Evolutionary conservation across 441 rosid species (phyloP).

Genomic region (Erodium moschatum): DNA sequence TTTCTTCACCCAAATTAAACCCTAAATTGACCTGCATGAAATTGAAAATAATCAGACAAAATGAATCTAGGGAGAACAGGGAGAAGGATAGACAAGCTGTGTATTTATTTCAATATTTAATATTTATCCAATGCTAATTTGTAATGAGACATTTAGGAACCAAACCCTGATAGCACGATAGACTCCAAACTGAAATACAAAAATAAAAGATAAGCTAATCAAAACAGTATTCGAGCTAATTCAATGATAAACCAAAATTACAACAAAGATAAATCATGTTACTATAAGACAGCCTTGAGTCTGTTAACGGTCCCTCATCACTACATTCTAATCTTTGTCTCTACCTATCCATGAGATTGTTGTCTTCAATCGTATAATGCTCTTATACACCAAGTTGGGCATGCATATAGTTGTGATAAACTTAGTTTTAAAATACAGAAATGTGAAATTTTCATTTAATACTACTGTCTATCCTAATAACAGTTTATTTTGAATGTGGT

Average conservation of each 20-base stretch:
- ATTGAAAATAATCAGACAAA: neutral
- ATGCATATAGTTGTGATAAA: neutral
- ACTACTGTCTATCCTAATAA: neutral
- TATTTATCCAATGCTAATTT: neutral
- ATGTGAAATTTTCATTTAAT: neutral
- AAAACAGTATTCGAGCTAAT: neutral
- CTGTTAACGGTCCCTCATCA: neutral
- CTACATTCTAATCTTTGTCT: neutral
- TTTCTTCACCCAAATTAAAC: neutral
- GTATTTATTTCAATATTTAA: neutral
- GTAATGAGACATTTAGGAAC: neutral
- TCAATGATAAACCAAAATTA: neutral
- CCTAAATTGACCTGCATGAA: neutral
- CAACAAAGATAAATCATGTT: neutral
- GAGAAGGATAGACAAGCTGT: neutral
- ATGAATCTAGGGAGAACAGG: neutral
- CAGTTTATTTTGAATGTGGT: constrained; percentile 17
- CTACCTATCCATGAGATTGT: neutral
- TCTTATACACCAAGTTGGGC: neutral
- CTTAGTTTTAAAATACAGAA: neutral
- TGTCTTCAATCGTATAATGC: neutral
- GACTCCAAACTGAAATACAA: neutral
- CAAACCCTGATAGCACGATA: neutral
- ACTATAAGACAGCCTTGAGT: neutral
- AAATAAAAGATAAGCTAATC: neutral